These are phyloP conservation scores for Atractiella rhizophila DNA, from an alignment of 768 basidiomycete species.

Conservation along the genomic window DNA sequence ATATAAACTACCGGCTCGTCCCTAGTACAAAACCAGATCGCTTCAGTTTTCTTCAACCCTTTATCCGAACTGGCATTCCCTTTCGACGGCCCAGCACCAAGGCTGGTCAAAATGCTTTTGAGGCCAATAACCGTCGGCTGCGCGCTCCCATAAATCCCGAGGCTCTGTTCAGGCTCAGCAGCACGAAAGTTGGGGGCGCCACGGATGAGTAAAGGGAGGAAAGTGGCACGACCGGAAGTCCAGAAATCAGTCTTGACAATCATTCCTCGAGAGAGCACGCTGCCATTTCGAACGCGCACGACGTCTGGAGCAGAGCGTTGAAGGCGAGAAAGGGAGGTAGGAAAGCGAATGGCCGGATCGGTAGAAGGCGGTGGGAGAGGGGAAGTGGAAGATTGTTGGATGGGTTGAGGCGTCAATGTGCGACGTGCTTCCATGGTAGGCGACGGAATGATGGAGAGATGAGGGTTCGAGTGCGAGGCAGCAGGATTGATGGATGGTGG, in stretches of 20 bases:
- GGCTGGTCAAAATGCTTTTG: slow-evolving; percentile 60
- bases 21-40: slow-evolving; percentile 87
- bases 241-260: slow-evolving; percentile 40
- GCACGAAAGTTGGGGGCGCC: slow-evolving; percentile 90
- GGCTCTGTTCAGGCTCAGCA: slow-evolving; percentile 37
- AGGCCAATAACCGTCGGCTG: slow-evolving; percentile 84
- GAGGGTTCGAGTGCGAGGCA: no score
- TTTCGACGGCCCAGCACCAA: slow-evolving; percentile 21
- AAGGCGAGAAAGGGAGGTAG: no score
- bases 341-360: no score
- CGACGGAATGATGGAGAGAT: no score
- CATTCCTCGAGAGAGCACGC: slow-evolving; percentile 62
- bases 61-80: not conserved
- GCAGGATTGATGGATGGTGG: no score
- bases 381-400: no score
- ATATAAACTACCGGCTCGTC: slow-evolving; percentile 83
- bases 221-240: not conserved
- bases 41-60: slow-evolving; percentile 10
- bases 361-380: no score
- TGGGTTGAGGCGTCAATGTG: no score
- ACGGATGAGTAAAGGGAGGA: slow-evolving; percentile 61
- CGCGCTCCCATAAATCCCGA: slow-evolving; percentile 85
- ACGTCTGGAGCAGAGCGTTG: slow-evolving; percentile 25
- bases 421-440: no score
- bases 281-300: slow-evolving; percentile 58